phyloP scores from a whole-genome alignment of 306 rosid species.

The Psophocarpus tetragonolobus region DNA sequence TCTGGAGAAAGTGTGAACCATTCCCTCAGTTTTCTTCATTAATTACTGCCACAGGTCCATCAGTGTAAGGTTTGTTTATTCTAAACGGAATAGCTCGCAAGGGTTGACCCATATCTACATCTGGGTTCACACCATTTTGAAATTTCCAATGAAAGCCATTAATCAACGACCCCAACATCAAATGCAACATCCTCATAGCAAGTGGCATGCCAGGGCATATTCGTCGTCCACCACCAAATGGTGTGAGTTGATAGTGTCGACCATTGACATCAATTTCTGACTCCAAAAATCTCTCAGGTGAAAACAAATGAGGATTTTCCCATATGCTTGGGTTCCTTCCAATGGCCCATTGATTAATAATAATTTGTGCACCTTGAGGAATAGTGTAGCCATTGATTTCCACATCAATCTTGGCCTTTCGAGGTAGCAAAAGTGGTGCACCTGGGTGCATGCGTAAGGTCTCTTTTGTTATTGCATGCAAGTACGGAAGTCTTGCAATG shows the following conservation, averaged over 20 bases:
- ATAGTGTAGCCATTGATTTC: not conserved
- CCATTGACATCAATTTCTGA: constrained; percentile 31
- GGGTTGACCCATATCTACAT: not conserved
- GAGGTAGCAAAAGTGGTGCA: constrained; percentile 32
- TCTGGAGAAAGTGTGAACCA: too few relatives aligned
- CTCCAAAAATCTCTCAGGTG: constrained; percentile 27
- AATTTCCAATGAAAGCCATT: constrained; percentile 29
- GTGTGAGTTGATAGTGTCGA: constrained; percentile 20
- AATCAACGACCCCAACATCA: constrained; percentile 29
- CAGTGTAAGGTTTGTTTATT: too few relatives aligned
- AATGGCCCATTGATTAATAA: constrained; percentile 35
- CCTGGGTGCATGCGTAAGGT: constrained; percentile 2
- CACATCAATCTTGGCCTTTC: constrained; percentile 11
- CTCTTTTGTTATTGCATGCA: constrained; percentile 33
- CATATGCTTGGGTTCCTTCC: constrained; percentile 23
- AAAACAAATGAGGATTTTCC: constrained; percentile 13
- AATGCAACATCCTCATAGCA: constrained; percentile 17
- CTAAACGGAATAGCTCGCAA: constrained; percentile 13
- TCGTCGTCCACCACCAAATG: constrained; percentile 33
- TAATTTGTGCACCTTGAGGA: constrained; percentile 17
- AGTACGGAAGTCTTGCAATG: constrained; percentile 23
- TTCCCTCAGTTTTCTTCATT: too few relatives aligned
- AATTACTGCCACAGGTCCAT: too few relatives aligned
- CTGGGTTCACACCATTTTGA: not conserved
- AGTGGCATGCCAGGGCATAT: constrained; percentile 28